These are phyloP conservation scores for Aspergillus homomorphus DNA, from an alignment of 495 filamentous ascomycete species.

Conservation along the genomic window DNA sequence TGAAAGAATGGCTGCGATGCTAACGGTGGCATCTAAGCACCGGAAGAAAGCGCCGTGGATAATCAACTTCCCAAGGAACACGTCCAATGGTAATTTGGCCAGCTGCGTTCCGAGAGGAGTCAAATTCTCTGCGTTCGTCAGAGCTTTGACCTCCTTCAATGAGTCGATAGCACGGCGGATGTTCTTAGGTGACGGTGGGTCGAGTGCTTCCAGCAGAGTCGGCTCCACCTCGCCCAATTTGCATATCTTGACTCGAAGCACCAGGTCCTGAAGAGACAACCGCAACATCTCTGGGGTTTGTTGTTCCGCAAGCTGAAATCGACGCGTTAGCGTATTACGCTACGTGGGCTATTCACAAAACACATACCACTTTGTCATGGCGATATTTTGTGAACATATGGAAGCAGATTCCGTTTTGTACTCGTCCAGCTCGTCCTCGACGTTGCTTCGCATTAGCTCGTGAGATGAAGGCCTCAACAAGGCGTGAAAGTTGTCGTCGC, in stretches of 20 bases:
- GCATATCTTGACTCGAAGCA: constrained; percentile 95
- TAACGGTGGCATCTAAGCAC: constrained; percentile 85
- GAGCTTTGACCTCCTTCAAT: constrained; percentile 86
- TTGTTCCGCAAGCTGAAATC: constrained; percentile 68
- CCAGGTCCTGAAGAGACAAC: constrained; percentile 87
- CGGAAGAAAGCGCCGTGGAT: constrained; percentile 79
- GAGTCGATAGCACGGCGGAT: constrained; percentile 89
- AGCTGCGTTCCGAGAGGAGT: constrained; percentile 84
- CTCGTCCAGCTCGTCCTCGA: constrained; percentile 91
- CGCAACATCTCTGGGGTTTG: constrained; percentile 95
- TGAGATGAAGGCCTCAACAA: constrained; percentile 91
- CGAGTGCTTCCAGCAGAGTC: constrained; percentile 82
- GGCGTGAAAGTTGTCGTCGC: constrained; percentile 78
- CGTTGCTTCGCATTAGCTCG: constrained; percentile 92
- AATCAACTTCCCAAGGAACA: constrained; percentile 90
- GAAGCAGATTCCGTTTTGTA: constrained; percentile 90
- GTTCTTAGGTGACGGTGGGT: constrained; percentile 86
- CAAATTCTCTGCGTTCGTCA: constrained; percentile 75
- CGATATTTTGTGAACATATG: constrained; percentile 88
- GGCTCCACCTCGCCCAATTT: constrained; percentile 88
- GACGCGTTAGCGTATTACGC: background rate
- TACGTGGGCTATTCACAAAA: background rate
- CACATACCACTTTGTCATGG: constrained; percentile 60
- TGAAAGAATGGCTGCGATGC: constrained; percentile 86
- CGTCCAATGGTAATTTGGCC: constrained; percentile 84